Base-by-base conservation (phyloP, 495 filamentous ascomycete genomes). In the Neurospora cerealis region DNA sequence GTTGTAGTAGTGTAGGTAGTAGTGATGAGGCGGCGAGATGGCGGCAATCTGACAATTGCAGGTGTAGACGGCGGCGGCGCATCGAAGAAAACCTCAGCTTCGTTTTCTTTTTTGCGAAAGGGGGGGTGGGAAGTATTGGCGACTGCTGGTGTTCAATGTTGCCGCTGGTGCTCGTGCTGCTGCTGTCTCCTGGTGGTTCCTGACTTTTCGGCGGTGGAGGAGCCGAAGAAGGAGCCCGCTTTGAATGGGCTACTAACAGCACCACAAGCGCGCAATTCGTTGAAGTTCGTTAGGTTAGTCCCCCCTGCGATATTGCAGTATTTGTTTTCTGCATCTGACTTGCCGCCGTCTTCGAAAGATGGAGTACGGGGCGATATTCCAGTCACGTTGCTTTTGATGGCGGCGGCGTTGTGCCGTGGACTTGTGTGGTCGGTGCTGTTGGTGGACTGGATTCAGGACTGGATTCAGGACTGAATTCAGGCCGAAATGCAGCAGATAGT, bases 1-100 rank as follows among this genome's bases (percentile, higher is more conserved):
- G 37, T 37, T 41, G 60, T 28, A 19, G 54, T 66, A 71, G 24
- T 37, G 28, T 28, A 13, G 28, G 34, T 60, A 17, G 69, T 28
- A 41, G 69, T 28, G 69, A 44, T 17, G 69, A 69, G 73, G 70
- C 70, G 34, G 44, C 71, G 72, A 11, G 28, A 71, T n/a, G 40
- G 72, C 11, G 39, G 32, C 72, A 71, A 73, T 54, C 72, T 21
- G 69, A 73, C 28, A 41, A 32, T 37, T 24, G 71, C 71, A 36
- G 73, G 71, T 72, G 71, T 39, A 24, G 24, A 66, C 54, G 54
- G 54, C 28, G 54, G 54, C 54, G 54, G 28, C 54, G 54, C 54
- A 66, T 66, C 28, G 54, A 66, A 34, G 54, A 34, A 34, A 34
- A 34, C 54, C 24, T 28, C 24, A 28, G 24, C 24, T 34, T 15